phyloP scores from a whole-genome alignment of 1,284 basidiomycete genomes.

The Ustilago crameri region DNA sequence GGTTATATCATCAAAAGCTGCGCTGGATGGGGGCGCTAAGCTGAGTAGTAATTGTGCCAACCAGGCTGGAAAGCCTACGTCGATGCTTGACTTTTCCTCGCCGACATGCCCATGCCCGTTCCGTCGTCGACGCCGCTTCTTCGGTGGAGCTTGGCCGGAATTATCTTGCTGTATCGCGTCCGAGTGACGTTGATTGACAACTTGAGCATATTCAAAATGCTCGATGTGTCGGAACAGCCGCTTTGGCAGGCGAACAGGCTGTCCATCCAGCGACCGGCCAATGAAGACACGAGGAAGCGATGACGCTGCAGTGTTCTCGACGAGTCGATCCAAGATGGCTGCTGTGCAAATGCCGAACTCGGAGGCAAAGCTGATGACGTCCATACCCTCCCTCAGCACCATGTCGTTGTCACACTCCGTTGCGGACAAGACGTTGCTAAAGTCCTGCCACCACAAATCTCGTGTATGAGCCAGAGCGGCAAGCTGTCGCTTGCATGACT shows the following conservation, averaged over 20 bases:
- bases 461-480: conserved; percentile 2
- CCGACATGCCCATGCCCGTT: no score
- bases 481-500: conserved; percentile 8
- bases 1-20: not conserved
- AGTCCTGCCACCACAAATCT: conserved; percentile 1
- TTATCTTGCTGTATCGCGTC: not conserved
- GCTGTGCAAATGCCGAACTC: conserved; percentile 26
- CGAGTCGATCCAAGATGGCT: conserved; percentile 13
- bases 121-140: conserved; percentile 7
- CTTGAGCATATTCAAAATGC: not conserved
- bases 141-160: conserved; percentile 1
- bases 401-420: conserved; percentile 1
- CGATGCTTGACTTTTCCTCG: no score
- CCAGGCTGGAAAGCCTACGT: conserved; percentile 8
- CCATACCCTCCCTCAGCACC: conserved; percentile 1
- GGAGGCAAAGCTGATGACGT: conserved; percentile 23
- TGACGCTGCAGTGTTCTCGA: not conserved
- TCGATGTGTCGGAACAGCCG: conserved; percentile 37
- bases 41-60: conserved; percentile 1
- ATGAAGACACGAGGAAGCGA: conserved; percentile 8
- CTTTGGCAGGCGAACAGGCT: conserved; percentile 15
- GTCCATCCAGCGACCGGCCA: not conserved
- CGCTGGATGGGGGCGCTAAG: not conserved
- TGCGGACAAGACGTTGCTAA: not conserved
- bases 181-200: not conserved